Percentiles rank a stretch among this genome's conserved stretches.
Evolutionary conservation across 306 rosid genomes (phyloP).

Genomic region (apple (Malus domestica)): DNA sequence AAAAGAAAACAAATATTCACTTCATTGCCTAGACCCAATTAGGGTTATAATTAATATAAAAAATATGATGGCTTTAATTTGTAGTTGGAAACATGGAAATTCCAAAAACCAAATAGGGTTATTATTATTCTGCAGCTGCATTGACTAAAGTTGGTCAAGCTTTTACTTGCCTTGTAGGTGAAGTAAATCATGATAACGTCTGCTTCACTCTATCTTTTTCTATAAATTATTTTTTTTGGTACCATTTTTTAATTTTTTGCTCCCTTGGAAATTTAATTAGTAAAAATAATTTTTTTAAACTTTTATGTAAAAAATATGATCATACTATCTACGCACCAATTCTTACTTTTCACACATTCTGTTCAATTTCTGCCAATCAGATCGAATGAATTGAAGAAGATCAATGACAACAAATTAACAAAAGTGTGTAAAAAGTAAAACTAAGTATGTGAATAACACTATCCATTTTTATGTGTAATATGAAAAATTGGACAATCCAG

Average conservation of each 20-base stretch:
- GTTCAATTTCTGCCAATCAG: no score
- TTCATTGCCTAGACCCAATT: not conserved
- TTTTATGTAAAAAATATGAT: not conserved
- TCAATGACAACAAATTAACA: no score
- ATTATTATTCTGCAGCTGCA: not conserved
- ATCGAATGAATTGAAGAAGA: no score
- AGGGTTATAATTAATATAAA: no score
- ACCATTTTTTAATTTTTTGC: not conserved
- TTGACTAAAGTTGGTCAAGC: not conserved
- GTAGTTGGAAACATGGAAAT: not conserved
- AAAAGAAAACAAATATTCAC: not conserved
- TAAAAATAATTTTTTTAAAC: not conserved
- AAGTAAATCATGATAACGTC: conserved; percentile 14
- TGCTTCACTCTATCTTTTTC: not conserved
- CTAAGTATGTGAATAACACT: no score
- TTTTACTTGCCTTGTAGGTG: conserved; percentile 22
- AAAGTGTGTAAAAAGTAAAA: no score
- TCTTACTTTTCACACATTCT: no score
- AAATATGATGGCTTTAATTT: not conserved
- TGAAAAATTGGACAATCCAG: not conserved
- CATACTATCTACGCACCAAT: not conserved
- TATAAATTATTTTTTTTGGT: not conserved
- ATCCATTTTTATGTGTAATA: not conserved
- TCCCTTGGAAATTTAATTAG: not conserved
- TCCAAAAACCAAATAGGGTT: not conserved